phyloP scores from a whole-genome alignment of 2,329 filamentous ascomycete genomes.

The Exophiala mesophila region DNA sequence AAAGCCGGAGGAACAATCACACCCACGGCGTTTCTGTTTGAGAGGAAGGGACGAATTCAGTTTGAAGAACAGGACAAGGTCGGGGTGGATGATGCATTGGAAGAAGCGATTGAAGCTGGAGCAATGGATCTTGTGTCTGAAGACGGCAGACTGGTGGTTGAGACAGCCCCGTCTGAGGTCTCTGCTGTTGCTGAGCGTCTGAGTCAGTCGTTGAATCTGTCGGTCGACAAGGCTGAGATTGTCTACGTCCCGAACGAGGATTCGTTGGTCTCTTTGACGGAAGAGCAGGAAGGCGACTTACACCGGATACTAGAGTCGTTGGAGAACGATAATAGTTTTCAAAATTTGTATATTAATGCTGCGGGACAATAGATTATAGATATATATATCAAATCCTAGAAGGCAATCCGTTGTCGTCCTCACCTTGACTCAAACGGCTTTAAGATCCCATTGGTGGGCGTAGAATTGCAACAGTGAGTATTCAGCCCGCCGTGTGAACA shows the following conservation, averaged over 20 bases:
- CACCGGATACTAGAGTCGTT: slow-evolving; percentile 50
- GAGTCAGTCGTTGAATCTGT: slow-evolving; percentile 58
- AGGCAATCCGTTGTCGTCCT: too few species aligned
- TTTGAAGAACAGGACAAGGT: slow-evolving; percentile 55
- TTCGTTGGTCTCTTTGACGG: slow-evolving; percentile 61
- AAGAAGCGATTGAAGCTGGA: slow-evolving; percentile 79
- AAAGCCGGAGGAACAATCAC: slow-evolving; percentile 64
- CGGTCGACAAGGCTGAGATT: slow-evolving; percentile 71
- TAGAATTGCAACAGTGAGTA: too few species aligned
- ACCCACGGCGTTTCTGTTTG: slow-evolving; percentile 78
- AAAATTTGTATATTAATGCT: slow-evolving; percentile 71
- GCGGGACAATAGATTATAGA: too few species aligned
- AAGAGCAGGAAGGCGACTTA: slow-evolving; percentile 54
- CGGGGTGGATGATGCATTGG: slow-evolving; percentile 66
- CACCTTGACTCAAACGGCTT: too few species aligned
- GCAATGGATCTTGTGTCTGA: slow-evolving; percentile 55
- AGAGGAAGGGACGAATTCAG: slow-evolving; percentile 68
- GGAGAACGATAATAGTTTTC: slow-evolving; percentile 66
- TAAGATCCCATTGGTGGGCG: not conserved
- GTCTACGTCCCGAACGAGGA: slow-evolving; percentile 81
- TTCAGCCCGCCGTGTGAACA: too few species aligned
- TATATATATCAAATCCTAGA: not conserved
- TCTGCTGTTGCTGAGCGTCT: slow-evolving; percentile 61
- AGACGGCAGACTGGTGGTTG: slow-evolving; percentile 66
- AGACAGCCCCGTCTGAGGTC: slow-evolving; percentile 62